Evolutionary conservation across 495 filamentous ascomycete genomes (phyloP).

Genomic region (Talaromyces stipitatus): DNA sequence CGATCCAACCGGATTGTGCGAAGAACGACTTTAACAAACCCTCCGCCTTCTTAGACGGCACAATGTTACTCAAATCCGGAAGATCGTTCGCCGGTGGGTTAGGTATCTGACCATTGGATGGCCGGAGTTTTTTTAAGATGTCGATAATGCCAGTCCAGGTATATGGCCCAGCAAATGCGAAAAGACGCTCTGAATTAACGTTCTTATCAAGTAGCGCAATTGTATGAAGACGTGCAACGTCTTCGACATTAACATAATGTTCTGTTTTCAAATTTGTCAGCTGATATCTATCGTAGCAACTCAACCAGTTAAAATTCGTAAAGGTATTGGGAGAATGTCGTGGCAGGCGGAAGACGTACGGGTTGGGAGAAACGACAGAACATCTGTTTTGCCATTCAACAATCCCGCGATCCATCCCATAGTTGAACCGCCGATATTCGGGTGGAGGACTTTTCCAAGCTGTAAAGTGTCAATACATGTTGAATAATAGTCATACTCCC

Average conservation of each 20-base stretch:
- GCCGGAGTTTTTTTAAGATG: constrained; percentile 10
- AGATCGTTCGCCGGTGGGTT: constrained; percentile 15
- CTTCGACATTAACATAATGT: constrained; percentile 40
- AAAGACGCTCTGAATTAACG: constrained; percentile 37
- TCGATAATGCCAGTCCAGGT: constrained; percentile 29
- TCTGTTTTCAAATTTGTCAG: constrained; percentile 16
- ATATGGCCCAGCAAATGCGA: constrained; percentile 30
- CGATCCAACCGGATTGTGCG: constrained; percentile 2
- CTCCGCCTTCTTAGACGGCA: constrained; percentile 10
- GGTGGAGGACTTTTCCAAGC: constrained; percentile 22
- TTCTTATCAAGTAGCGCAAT: constrained; percentile 32
- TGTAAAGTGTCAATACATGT: not conserved
- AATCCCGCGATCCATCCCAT: constrained; percentile 19
- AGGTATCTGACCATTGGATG: constrained; percentile 13
- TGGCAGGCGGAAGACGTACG: too few species aligned
- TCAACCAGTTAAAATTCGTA: too few species aligned
- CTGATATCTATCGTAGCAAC: not conserved
- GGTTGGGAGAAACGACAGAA: constrained; percentile 11
- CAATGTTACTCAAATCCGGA: constrained; percentile 15
- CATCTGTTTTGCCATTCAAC: constrained; percentile 5
- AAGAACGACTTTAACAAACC: constrained; percentile 13
- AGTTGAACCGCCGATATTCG: constrained; percentile 16
- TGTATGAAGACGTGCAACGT: constrained; percentile 40
- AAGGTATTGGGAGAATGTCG: too few species aligned
- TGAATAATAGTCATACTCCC: not conserved